Evolutionary conservation across 1,284 basidiomycete species (phyloP).

Genomic region (Porogramme epimiltina): DNA sequence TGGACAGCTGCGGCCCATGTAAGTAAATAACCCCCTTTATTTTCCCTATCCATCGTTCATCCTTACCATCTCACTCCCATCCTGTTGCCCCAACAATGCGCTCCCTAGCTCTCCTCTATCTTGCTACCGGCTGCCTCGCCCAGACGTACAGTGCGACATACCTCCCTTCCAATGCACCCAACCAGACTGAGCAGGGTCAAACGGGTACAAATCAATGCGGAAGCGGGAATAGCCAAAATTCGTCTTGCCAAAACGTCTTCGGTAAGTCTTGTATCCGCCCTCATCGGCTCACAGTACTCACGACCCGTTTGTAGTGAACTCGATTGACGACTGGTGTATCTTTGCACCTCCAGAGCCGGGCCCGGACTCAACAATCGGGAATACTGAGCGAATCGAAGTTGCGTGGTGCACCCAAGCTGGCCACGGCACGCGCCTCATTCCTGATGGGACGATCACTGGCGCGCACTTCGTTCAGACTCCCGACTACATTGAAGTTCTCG

Average conservation of each 20-base stretch:
- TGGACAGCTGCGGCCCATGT: too few species aligned
- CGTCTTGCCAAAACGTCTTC: constrained; percentile 67
- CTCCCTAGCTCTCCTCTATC: constrained; percentile 11
- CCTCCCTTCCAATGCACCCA: constrained; percentile 44
- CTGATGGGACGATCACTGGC: constrained; percentile 70
- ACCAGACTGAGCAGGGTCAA: constrained; percentile 58
- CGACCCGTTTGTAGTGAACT: constrained; percentile 49
- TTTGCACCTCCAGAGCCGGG: constrained; percentile 60
- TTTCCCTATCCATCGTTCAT: too few species aligned
- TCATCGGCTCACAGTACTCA: background rate
- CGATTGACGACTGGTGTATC: too few species aligned
- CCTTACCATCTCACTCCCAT: too few species aligned
- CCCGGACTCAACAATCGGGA: constrained; percentile 50
- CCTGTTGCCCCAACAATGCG: too few species aligned
- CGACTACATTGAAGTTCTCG: constrained; percentile 72
- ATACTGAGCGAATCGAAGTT: constrained; percentile 66
- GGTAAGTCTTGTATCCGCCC: constrained; percentile 43
- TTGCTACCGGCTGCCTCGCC: constrained; percentile 25
- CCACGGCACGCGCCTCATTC: constrained; percentile 74
- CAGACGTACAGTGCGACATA: constrained; percentile 42
- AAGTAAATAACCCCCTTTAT: too few species aligned
- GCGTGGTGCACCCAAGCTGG: constrained; percentile 71
- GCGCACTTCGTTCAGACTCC: constrained; percentile 72
- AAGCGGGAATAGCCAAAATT: constrained; percentile 51
- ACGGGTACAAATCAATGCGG: constrained; percentile 69